phyloP scores from a whole-genome alignment of 2,329 filamentous ascomycete genomes.

The Helicocarpus griseus region DNA sequence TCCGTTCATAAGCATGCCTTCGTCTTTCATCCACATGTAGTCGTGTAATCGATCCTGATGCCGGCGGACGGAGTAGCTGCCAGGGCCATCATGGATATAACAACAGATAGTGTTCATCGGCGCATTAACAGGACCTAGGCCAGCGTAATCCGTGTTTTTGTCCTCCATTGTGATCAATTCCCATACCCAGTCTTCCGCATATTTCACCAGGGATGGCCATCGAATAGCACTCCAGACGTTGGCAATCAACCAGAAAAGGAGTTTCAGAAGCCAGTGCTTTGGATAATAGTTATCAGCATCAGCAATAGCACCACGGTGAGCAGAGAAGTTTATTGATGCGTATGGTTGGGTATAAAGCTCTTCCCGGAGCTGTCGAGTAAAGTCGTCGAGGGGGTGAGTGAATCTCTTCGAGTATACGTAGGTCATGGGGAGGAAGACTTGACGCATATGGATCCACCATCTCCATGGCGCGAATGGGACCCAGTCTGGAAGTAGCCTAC shows the following conservation, averaged over 20 bases:
- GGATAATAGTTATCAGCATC: constrained; percentile 82
- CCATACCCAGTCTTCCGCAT: constrained; percentile 72
- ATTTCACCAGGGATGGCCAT: constrained; percentile 52
- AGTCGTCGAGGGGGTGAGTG: constrained; percentile 62
- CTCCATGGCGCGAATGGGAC: constrained; percentile 81
- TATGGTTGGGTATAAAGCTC: constrained; percentile 77
- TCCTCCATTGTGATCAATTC: constrained; percentile 84
- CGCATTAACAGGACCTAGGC: constrained; percentile 79
- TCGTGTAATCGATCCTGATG: constrained; percentile 78
- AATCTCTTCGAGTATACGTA: constrained; percentile 80
- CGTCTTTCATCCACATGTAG: constrained; percentile 81
- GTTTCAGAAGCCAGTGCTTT: constrained; percentile 73
- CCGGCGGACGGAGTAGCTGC: constrained; percentile 58
- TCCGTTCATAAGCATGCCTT: constrained; percentile 90
- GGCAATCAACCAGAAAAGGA: constrained; percentile 66
- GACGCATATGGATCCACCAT: constrained; percentile 98
- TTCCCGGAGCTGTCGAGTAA: constrained; percentile 62
- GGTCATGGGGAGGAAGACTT: constrained; percentile 88
- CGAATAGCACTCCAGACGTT: constrained; percentile 74
- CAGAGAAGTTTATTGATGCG: constrained; percentile 65
- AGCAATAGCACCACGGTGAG: constrained; percentile 73
- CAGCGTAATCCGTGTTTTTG: constrained; percentile 78
- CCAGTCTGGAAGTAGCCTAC: constrained; percentile 72
- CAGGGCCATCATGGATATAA: constrained; percentile 74
- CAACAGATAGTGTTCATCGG: constrained; percentile 84